Evolutionary conservation across 257 asterid species (phyloP), one percentile per base, ranked within the genome.

Genomic region (Paulownia fortunei): DNA sequence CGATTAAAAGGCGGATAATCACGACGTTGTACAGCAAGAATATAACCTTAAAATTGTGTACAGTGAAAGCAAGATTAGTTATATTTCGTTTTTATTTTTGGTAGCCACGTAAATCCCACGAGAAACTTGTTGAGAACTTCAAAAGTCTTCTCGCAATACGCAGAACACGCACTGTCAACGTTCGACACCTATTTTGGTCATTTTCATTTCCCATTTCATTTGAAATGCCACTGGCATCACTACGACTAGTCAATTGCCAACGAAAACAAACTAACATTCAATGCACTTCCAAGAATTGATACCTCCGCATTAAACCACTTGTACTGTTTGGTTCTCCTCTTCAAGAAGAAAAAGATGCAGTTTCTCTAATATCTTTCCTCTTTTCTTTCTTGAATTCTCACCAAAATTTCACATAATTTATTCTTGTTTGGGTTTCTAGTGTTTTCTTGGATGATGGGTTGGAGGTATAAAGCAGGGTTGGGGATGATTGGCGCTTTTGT

Each of bases 401-500:
- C 54, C 69, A 44, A 34, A 51, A 6, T 0, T 2, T 5, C 15
- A 42, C 27, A 7, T 2, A 16, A 19, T 26, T 18, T 66, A 10
- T 49, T 58, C 42, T 69, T 60, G 16, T 70, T 64, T 74, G 60
- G 66, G 54, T 12, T 52, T 78, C 30, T 36, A 6, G 61, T 5
- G 49, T 11, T 49, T 72, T 68, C 52, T 76, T 74, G 83, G 72
- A 81, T 56, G 70, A 89, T 88, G 98, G 85, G 87, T 59, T 91
- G 94, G 94, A 88, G 85, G 83, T 91, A 93, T 70, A 78, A 71
- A 73, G 88, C 94, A 1, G 97, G 97, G 37, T 79, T 91, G 84
- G 92, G 86, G 60, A 73, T 91, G 83, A 93, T 93, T 72, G 98
- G 94, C 74, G 86, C 88, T 66, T 85, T 89, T 85, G 98, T 93